A percentile compares a stretch with the other conserved stretches of the same genome.
phyloP scores from a whole-genome alignment of 805 yeast species.

The Myxozyma neglecta region DNA sequence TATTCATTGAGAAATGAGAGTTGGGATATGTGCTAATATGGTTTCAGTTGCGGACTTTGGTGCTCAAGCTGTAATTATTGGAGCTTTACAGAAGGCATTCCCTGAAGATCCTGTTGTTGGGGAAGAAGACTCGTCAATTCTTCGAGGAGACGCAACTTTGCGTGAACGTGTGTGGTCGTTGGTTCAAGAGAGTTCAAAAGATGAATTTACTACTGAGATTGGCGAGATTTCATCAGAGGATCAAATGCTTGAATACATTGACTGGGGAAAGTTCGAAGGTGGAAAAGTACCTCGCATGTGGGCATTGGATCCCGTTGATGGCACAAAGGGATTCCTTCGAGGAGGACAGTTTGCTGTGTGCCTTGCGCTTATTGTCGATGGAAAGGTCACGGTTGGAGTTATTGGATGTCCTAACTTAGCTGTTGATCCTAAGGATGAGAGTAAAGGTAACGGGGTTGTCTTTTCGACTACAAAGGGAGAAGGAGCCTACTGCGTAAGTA shows the following conservation, averaged over 20 bases:
- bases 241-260: slow-evolving; percentile 65
- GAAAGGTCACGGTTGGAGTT: slow-evolving; percentile 82
- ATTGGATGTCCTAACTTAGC: slow-evolving; percentile 95
- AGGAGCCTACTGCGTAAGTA: slow-evolving; percentile 62
- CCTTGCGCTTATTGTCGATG: slow-evolving; percentile 82
- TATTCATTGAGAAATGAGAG: neutral
- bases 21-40: neutral
- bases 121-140: slow-evolving; percentile 80
- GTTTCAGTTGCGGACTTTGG: slow-evolving; percentile 77
- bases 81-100: slow-evolving; percentile 75
- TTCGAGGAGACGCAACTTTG: slow-evolving; percentile 54
- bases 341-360: slow-evolving; percentile 98
- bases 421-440: slow-evolving; percentile 43
- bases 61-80: slow-evolving; percentile 88
- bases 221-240: slow-evolving; percentile 42
- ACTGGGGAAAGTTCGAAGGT: slow-evolving; percentile 76
- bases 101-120: slow-evolving; percentile 88
- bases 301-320: slow-evolving; percentile 98
- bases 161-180: slow-evolving; percentile 58
- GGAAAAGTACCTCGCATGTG: slow-evolving; percentile 79
- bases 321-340: slow-evolving; percentile 93
- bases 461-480: slow-evolving; percentile 66
- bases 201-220: slow-evolving; percentile 34
- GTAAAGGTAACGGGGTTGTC: slow-evolving; percentile 62
- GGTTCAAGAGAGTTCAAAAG: slow-evolving; percentile 46